phyloP scores from a whole-genome alignment of 345 rosid species.

The Sonneratia caseolaris region DNA sequence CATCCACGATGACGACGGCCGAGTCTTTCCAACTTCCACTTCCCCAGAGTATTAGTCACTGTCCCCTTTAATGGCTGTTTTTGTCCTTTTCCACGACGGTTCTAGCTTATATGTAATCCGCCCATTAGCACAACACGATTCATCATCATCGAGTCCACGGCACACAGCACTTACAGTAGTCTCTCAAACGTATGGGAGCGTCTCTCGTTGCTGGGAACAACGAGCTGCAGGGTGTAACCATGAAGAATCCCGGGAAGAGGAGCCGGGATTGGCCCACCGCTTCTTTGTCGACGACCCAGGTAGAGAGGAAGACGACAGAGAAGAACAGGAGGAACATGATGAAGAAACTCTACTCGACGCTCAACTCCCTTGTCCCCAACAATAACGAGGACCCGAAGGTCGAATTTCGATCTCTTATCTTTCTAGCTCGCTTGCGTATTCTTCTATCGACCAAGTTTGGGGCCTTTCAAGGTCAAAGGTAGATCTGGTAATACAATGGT shows the following conservation, averaged over 20 bases:
- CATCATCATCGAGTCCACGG: neutral
- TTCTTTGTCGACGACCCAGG: neutral
- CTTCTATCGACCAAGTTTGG: too few species aligned
- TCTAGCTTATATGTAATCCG: neutral
- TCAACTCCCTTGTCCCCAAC: constrained; percentile 38
- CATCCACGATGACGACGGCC: neutral
- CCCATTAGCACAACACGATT: neutral
- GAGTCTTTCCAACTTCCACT: neutral
- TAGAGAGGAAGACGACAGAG: constrained; percentile 43
- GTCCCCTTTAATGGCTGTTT: neutral
- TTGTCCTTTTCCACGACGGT: neutral
- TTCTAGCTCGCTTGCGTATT: too few species aligned
- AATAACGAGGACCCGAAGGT: constrained; percentile 21
- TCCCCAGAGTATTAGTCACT: neutral
- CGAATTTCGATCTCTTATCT: neutral
- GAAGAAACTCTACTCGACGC: constrained; percentile 33
- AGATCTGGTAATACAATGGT: too few species aligned
- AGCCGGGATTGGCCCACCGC: neutral
- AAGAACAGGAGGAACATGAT: constrained; percentile 42
- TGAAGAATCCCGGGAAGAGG: neutral
- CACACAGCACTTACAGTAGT: neutral
- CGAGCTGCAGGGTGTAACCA: neutral
- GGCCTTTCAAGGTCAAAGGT: too few species aligned
- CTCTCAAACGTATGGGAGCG: neutral
- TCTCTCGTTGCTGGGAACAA: neutral